phyloP scores from a whole-genome alignment of 257 asterid genomes.

The Solanum etuberosum region DNA sequence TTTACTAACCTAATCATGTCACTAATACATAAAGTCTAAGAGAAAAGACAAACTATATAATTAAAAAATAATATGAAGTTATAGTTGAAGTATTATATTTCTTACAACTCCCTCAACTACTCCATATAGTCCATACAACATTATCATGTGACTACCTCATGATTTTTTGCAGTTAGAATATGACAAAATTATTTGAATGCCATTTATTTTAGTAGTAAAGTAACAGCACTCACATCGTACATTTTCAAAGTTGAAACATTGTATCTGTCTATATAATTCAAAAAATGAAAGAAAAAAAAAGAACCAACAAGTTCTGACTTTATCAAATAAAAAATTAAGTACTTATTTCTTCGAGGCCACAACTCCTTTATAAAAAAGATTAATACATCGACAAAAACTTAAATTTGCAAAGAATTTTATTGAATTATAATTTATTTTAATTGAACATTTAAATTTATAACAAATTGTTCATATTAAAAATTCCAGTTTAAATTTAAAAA shows the following conservation, averaged over 20 bases:
- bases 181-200: background rate
- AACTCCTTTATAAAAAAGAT: background rate
- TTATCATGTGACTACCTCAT: background rate
- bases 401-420: background rate
- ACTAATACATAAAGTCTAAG: background rate
- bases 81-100: background rate
- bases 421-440: too few species aligned
- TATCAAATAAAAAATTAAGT: background rate
- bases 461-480: too few species aligned
- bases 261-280: background rate
- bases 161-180: background rate
- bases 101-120: background rate
- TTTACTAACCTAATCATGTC: slow-evolving; percentile 4
- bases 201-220: background rate
- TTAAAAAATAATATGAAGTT: background rate
- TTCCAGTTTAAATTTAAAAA: too few species aligned
- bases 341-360: background rate
- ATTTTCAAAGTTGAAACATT: background rate
- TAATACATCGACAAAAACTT: background rate
- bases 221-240: background rate
- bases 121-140: background rate
- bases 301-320: background rate
- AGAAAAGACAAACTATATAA: background rate
- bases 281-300: background rate
- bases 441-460: rapidly evolving